Conservation (phyloP, 192 early-diverging fungal genomes). For the Linnemannia schmuckeri region DNA sequence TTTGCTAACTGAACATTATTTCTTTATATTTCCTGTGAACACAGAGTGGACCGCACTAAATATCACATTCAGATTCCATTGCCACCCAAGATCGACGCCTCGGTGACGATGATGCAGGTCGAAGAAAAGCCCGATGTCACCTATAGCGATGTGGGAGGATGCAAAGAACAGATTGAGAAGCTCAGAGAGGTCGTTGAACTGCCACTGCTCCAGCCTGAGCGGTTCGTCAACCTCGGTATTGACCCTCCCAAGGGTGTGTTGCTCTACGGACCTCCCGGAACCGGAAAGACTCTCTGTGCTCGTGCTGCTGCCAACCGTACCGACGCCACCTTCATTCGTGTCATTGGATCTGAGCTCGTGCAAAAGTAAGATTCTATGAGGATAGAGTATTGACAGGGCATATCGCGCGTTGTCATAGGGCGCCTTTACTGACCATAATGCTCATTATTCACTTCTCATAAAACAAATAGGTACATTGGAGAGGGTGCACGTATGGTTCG, state of each 20-base stretch:
- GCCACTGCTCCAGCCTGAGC: constrained; percentile 94
- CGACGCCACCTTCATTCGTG: constrained; percentile 99
- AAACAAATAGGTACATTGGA: constrained; percentile 83
- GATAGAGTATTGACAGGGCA: not conserved
- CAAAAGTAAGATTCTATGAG: constrained; percentile 76
- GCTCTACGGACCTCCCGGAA: constrained; percentile 96
- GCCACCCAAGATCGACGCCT: constrained; percentile 98
- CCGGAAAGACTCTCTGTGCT: constrained; percentile 98
- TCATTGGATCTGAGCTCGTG: constrained; percentile 99
- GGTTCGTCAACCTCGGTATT: constrained; percentile 98
- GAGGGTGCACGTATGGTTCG: constrained; percentile 99
- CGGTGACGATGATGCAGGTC: constrained; percentile 99
- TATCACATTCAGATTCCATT: constrained; percentile 99
- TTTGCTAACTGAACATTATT: not conserved
- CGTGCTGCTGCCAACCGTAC: constrained; percentile 99
- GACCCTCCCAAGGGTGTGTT: constrained; percentile 99
- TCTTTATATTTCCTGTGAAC: not conserved
- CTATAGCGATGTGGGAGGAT: constrained; percentile 98
- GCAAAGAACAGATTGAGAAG: constrained; percentile 99
- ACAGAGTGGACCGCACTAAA: constrained; percentile 96
- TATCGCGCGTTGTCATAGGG: too few relatives aligned
- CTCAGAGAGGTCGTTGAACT: constrained; percentile 98
- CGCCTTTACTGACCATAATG: too few relatives aligned
- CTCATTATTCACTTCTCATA: not conserved
- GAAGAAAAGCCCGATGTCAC: constrained; percentile 99